phyloP scores from a whole-genome alignment of 164 flowering plant genomes.

The Paratinospora sagittata region DNA sequence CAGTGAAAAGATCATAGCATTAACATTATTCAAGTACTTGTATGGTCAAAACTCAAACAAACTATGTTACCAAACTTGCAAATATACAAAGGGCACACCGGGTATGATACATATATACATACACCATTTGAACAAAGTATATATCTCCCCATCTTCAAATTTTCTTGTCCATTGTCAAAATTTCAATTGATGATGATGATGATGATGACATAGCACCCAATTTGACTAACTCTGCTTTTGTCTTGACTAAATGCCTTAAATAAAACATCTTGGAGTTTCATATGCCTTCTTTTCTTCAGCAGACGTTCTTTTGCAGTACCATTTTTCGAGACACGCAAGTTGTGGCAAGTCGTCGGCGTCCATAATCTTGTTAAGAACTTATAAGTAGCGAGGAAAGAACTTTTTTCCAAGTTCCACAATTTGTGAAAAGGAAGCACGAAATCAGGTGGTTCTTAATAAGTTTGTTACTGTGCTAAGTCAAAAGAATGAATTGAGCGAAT shows the following conservation, averaged over 20 bases:
- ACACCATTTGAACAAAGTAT: constrained; percentile 1
- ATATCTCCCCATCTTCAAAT: neutral
- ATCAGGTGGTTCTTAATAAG: neutral
- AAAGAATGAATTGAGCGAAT: too few relatives aligned
- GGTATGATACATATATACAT: neutral
- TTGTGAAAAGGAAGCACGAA: neutral
- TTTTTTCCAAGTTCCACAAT: constrained; percentile 83
- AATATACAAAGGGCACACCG: neutral
- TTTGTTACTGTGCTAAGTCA: neutral
- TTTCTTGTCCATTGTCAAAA: constrained; percentile 7
- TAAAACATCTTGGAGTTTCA: too few relatives aligned
- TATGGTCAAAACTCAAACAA: neutral
- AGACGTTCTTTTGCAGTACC: constrained; percentile 37
- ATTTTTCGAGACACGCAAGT: constrained; percentile 38
- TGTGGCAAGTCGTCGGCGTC: constrained; percentile 55
- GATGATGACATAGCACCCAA: constrained; percentile 34
- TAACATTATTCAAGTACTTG: too few relatives aligned
- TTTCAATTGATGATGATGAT: constrained; percentile 24
- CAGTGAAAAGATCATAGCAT: neutral
- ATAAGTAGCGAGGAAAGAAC: constrained; percentile 81
- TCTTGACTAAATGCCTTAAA: too few relatives aligned
- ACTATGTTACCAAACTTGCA: neutral
- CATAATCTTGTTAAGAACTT: constrained; percentile 65
- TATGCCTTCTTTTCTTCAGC: constrained; percentile 42
- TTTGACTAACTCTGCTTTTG: constrained; percentile 42